Percentiles rank a stretch among this genome's conserved stretches.
These are phyloP conservation scores for Colletotrichum chrysophilum DNA, from an alignment of 2,329 filamentous ascomycete genomes.

Conservation along the genomic window DNA sequence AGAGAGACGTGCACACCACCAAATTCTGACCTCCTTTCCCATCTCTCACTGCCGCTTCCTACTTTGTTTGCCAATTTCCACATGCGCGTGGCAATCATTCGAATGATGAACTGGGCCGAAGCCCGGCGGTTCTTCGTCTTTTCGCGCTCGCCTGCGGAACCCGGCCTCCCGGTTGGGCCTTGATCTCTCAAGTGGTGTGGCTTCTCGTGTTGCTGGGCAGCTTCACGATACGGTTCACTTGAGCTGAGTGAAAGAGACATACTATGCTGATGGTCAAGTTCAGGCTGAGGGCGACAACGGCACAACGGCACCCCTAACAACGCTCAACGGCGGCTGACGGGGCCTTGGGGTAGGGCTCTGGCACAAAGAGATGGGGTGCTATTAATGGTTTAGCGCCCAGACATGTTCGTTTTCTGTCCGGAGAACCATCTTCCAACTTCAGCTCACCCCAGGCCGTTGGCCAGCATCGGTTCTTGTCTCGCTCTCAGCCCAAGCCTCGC, in stretches of 20 bases:
- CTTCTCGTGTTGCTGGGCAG: not conserved
- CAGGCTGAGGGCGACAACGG: not conserved
- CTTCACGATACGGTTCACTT: not conserved
- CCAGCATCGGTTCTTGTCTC: not conserved
- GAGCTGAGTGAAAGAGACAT: not conserved
- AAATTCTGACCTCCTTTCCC: not conserved
- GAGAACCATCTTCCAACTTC: not conserved
- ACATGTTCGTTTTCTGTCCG: not conserved
- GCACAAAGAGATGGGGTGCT: not conserved
- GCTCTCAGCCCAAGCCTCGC: not conserved
- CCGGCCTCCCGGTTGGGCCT: not conserved
- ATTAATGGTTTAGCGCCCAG: not conserved
- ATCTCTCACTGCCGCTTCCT: not conserved
- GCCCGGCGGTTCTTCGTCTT: not conserved
- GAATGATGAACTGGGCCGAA: not conserved
- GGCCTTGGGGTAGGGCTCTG: not conserved
- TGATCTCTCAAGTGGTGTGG: not conserved
- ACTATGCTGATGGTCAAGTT: not conserved
- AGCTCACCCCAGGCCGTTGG: not conserved
- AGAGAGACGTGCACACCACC: not conserved
- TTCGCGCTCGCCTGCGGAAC: not conserved
- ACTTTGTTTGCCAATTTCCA: conserved; percentile 3
- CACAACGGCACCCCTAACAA: not conserved
- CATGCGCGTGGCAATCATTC: not conserved
- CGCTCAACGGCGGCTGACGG: not conserved